phyloP scores from a whole-genome alignment of 441 rosid genomes.

The Adansonia madagascariensis region DNA sequence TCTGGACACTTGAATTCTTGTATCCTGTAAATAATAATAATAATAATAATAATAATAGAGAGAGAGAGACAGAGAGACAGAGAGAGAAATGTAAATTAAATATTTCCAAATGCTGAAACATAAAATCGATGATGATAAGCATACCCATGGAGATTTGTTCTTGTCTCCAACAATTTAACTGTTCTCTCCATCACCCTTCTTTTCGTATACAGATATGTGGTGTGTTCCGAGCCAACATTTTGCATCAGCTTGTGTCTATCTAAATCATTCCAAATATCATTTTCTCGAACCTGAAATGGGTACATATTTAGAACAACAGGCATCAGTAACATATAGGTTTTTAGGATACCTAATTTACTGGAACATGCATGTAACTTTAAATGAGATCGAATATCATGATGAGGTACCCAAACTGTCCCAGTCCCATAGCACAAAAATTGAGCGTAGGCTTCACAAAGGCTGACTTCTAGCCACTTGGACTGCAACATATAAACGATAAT shows the following conservation, averaged over 20 bases:
- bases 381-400: slow-evolving; percentile 12
- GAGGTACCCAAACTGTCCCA: slow-evolving; percentile 67
- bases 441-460: slow-evolving; percentile 66
- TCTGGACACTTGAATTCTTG: slow-evolving; percentile 85
- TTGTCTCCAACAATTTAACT: slow-evolving; percentile 48
- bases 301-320: slow-evolving; percentile 17
- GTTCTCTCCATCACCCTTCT: slow-evolving; percentile 55
- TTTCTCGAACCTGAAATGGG: slow-evolving; percentile 57
- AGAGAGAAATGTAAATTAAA: slow-evolving; percentile 15
- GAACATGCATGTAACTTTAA: slow-evolving; percentile 1
- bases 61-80: no score
- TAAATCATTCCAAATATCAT: slow-evolving; percentile 63
- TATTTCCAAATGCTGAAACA: slow-evolving; percentile 11
- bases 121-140: slow-evolving; percentile 21
- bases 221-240: slow-evolving; percentile 42
- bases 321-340: background rate
- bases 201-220: slow-evolving; percentile 46
- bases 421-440: slow-evolving; percentile 61
- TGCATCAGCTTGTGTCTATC: slow-evolving; percentile 42
- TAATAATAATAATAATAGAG: no score
- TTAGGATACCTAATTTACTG: background rate
- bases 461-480: slow-evolving; percentile 64
- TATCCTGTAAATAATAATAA: slow-evolving; percentile 41
- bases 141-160: slow-evolving; percentile 64
- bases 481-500: slow-evolving; percentile 43